Base-by-base conservation (phyloP, 768 basidiomycete species). In the Boletus sensibilis region DNA sequence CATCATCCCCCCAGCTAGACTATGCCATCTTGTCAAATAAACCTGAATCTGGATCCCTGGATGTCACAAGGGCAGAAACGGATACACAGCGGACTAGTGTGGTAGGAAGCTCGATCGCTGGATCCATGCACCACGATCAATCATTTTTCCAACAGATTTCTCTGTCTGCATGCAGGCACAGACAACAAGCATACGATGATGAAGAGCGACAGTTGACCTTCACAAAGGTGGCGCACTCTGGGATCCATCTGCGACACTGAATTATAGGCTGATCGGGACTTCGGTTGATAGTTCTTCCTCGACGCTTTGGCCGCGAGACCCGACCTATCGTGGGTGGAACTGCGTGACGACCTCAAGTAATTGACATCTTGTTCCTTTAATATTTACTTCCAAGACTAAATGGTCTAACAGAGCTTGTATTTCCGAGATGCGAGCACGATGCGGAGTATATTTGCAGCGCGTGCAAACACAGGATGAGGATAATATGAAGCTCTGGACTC, bases 161-260 rank as follows among this genome's bases (percentile, higher is more conserved):
- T 8, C 18, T 60, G 14, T 57, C 56, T 14, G 53, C 59, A 25
- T 57, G 55, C 34, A 51, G 46, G 11, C 48, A 55, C 38, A 43
- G 20, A 35, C 47, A 56, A 40, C 2, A 18, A 31, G 39, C 56
- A 50, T 25, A 40, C 23, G 52, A 55, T 20, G 53, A 59, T 39
- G 31, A 52, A 18, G 40, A 38, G 23, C 52, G 47, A 20, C 34
- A 29, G 16, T 16, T 43, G 23, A 59, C 53, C 16, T 51, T 61
- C 20, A 52, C 43, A 27, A 61, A 49, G 58, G 58, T 59, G 20
- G 33, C 13, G 31, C 13, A 20, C 11, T 47, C 25, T 33, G 16
- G 9, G 21, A 38, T 35, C 21, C 20, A 23, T n/a, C 8, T 20
- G 13, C 4, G 3, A 9, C 7, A 16, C 16, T 40, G 21, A 14